Conservation (phyloP, 2,329 filamentous ascomycete genomes). For the Claviceps africana region DNA sequence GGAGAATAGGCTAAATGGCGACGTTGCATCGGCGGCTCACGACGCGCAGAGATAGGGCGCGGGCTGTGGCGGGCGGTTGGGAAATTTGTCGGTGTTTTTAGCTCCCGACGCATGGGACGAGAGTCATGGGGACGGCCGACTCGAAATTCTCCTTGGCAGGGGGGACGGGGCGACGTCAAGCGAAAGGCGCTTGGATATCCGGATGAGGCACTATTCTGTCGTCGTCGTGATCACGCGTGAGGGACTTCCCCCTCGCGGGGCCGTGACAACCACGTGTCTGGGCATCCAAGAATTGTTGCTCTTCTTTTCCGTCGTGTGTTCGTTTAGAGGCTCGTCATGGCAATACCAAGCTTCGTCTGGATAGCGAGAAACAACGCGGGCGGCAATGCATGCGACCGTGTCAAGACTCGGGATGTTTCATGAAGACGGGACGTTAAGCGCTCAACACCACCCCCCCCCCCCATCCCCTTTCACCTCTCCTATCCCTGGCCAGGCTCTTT, state of each 20-base stretch:
- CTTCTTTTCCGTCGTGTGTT: background rate
- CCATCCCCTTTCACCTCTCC: background rate
- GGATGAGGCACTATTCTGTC: background rate
- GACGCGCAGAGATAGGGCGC: background rate
- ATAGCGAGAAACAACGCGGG: background rate
- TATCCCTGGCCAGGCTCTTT: background rate
- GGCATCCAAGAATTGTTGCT: background rate
- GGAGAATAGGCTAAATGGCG: background rate
- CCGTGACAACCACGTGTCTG: background rate
- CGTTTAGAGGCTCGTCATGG: background rate
- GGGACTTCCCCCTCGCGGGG: background rate
- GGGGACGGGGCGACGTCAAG: too few species aligned
- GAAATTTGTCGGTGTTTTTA: too few species aligned
- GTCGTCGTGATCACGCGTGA: background rate
- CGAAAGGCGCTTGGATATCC: too few species aligned
- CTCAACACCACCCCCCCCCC: background rate
- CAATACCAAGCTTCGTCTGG: background rate
- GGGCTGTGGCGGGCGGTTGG: too few species aligned
- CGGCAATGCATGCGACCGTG: background rate
- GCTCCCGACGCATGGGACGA: background rate
- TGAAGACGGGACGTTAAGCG: background rate
- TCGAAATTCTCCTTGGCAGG: background rate
- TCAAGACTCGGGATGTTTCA: background rate
- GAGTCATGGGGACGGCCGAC: background rate
- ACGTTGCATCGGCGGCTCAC: background rate